Conservation (phyloP, 1,139 yeast genomes). For the Blastobotrys malaysiensis region DNA sequence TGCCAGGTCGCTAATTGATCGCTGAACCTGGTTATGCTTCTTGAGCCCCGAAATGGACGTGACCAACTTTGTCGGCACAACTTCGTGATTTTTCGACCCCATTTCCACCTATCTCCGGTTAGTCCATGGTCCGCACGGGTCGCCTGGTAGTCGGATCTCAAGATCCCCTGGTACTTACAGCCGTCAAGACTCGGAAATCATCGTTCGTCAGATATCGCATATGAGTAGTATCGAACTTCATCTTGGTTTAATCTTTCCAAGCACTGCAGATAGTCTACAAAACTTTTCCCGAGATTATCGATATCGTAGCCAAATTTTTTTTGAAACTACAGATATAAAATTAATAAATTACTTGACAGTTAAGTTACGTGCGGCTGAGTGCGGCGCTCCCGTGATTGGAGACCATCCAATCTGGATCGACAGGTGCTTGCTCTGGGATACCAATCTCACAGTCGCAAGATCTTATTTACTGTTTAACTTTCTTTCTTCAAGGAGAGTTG, state of each 20-base stretch:
- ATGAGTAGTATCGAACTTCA: conserved; percentile 90
- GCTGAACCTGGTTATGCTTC: conserved; percentile 68
- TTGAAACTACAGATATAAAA: background rate
- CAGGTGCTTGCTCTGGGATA: background rate
- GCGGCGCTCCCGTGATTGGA: too few species aligned
- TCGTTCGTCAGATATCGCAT: conserved; percentile 89
- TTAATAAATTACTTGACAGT: background rate
- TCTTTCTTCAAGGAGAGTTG: too few species aligned
- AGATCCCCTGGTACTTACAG: conserved; percentile 39
- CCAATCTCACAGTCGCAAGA: too few species aligned
- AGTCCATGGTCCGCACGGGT: too few species aligned
- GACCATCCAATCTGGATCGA: too few species aligned
- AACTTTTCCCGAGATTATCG: background rate
- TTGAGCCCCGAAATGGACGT: conserved; percentile 74
- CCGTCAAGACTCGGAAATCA: conserved; percentile 84
- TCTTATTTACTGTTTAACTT: too few species aligned
- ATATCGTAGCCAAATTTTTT: background rate
- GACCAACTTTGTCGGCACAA: conserved; percentile 85
- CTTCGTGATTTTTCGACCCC: conserved; percentile 90
- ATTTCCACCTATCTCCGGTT: conserved; percentile 44
- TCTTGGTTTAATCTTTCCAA: conserved; percentile 27
- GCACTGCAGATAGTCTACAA: background rate
- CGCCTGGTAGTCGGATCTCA: background rate
- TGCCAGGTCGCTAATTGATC: conserved; percentile 80
- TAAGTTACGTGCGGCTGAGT: background rate